phyloP scores from a whole-genome alignment of 2,329 filamentous ascomycete genomes.

The Grosmannia serpens region DNA sequence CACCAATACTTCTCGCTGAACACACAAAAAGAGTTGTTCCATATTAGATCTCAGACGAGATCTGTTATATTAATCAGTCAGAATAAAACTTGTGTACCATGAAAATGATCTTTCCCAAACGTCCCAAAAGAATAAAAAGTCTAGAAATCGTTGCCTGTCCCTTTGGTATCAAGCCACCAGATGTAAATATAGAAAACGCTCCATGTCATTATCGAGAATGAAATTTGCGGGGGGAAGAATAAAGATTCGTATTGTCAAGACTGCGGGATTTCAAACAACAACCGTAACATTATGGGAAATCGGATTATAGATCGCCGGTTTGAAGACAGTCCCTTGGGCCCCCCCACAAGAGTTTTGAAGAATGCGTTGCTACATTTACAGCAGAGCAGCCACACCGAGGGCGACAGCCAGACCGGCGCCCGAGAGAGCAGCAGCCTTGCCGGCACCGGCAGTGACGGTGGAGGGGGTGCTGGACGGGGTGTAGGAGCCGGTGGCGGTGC shows the following conservation, averaged over 20 bases:
- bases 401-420: conserved; percentile 49
- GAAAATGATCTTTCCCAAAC: background rate
- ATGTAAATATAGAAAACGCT: conserved; percentile 1
- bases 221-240: background rate
- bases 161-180: conserved; percentile 1
- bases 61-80: background rate
- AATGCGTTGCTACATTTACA: conserved; percentile 34
- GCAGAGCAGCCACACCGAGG: conserved; percentile 45
- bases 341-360: conserved; percentile 4
- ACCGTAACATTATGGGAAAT: background rate
- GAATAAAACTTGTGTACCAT: background rate
- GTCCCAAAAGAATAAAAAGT: background rate
- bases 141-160: conserved; percentile 1
- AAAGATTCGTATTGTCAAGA: conserved; percentile 5
- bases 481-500: conserved; percentile 14
- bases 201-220: conserved; percentile 4
- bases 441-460: conserved; percentile 42
- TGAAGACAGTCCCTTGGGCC: background rate
- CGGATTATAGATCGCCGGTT: background rate
- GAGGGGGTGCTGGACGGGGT: conserved; percentile 29
- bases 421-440: conserved; percentile 43
- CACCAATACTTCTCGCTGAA: background rate
- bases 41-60: background rate
- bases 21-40: background rate
- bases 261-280: conserved; percentile 1